These are phyloP conservation scores for Bondarzewia mesenterica DNA, from an alignment of 1,284 basidiomycete species.

Conservation along the genomic window DNA sequence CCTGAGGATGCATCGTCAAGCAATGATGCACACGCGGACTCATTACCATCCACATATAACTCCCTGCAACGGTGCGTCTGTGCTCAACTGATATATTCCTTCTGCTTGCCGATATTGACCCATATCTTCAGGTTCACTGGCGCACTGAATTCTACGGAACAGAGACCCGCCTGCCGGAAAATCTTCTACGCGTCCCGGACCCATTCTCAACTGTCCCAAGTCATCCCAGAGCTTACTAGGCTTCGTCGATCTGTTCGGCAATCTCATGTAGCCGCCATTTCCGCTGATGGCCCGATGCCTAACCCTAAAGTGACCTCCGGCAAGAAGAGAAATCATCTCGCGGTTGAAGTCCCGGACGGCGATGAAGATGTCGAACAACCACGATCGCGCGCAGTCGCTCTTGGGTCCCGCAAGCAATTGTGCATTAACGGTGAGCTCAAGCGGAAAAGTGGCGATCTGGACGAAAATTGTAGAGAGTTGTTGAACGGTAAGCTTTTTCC, in stretches of 20 bases:
- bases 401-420: slow-evolving; percentile 89
- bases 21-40: slow-evolving; percentile 21
- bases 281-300: too few species aligned
- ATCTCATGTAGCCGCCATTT: background rate
- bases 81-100: background rate
- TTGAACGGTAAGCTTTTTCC: slow-evolving; percentile 54
- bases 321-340: slow-evolving; percentile 16
- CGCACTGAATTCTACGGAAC: slow-evolving; percentile 18
- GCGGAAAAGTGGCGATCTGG: slow-evolving; percentile 66
- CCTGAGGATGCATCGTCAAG: slow-evolving; percentile 12
- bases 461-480: slow-evolving; percentile 88
- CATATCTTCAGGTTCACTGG: background rate
- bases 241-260: slow-evolving; percentile 24
- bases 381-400: slow-evolving; percentile 58
- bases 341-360: slow-evolving; percentile 18
- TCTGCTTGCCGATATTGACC: too few species aligned
- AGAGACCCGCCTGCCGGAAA: slow-evolving; percentile 63
- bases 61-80: slow-evolving; percentile 2
- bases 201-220: slow-evolving; percentile 90
- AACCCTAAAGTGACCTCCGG: slow-evolving; percentile 6
- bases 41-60: slow-evolving; percentile 8
- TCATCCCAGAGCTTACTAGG: slow-evolving; percentile 80
- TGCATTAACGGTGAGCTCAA: slow-evolving; percentile 86
- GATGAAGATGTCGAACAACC: slow-evolving; percentile 17
- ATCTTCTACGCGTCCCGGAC: slow-evolving; percentile 94